Evolutionary conservation across 2,329 filamentous ascomycete species (phyloP), one percentile per base, ranked within the genome.

Genomic region (Pseudomassariella vexata): DNA sequence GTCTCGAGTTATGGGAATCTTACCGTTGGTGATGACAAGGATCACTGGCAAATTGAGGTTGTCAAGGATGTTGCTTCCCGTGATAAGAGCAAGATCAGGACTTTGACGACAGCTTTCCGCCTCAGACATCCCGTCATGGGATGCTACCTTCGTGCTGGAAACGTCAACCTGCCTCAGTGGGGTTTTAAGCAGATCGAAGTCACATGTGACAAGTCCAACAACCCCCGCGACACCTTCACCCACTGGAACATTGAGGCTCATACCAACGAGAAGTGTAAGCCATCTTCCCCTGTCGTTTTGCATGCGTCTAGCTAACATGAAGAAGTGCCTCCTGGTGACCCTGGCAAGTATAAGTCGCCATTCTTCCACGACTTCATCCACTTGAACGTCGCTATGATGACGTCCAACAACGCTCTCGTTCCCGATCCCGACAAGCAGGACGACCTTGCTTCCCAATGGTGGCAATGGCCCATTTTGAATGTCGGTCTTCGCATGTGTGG

Each of bases 171-270:
- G 42, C 92, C 92, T 31, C 92, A 96, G 57, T 98, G 92, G 92
- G 92, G 92, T 57, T 98, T 98, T 73, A 95, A 96, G 68, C 92
- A 98, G 65, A 96, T 98, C 45, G 92, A 98, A 65, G 89, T 92
- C 21, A 94, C 88, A 17, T 98, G 92, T 62, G 80, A 82, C 46
- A 95, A 94, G 69, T 77, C 83, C 47, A 95, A 95, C 68, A 92
- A 90, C 51, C 87, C 89, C 6, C 77, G 81, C 33, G 92, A 98
- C 58, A 77, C 88, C 24, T 96, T 94, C 61, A 98, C 92, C 7
- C 92, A 96, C 67, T 98, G 92, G 92, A 98, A 98, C 63, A 82
- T 98, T 20, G 92, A 98, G 67, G 82, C 86, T 35, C 92, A 98
- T 62, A 79, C 71, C 59, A 98, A 98, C 58, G 89, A 95, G 10